Evolutionary conservation across 139 green algal genomes (phyloP).

Genomic region (Coelastrella sp.): DNA sequence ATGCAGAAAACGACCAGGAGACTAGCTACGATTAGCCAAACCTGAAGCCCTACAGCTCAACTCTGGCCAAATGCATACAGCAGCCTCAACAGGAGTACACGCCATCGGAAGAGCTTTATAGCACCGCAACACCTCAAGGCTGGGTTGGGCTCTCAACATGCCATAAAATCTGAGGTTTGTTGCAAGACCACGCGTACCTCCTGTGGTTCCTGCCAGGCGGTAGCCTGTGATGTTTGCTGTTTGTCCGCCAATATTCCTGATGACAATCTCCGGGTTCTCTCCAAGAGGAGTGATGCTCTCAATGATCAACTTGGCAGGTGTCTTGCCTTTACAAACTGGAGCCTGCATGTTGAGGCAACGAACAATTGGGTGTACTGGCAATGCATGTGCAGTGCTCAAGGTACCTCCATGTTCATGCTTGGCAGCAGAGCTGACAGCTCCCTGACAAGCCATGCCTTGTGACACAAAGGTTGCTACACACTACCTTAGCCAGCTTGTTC

Average conservation of each 20-base stretch:
- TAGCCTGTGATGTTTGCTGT: constrained; percentile 66
- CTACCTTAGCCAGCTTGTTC: no score
- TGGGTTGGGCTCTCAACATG: not conserved
- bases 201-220: constrained; percentile 42
- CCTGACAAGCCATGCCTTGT: no score
- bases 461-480: no score
- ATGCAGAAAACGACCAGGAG: no score
- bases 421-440: no score
- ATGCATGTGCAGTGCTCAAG: not conserved
- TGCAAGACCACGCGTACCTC: not conserved
- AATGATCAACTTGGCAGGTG: constrained; percentile 59
- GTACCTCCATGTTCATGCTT: no score
- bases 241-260: constrained; percentile 69
- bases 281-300: constrained; percentile 55
- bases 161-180: not conserved
- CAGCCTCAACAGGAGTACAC: no score
- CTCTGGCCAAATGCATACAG: no score
- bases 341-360: not conserved
- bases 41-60: no score
- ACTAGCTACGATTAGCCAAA: no score
- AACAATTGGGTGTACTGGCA: not conserved
- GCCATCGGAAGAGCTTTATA: no score
- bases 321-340: not conserved
- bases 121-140: no score
- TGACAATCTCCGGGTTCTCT: constrained; percentile 25